These are phyloP conservation scores for Mycena amicta DNA, from an alignment of 768 basidiomycete species.

Conservation along the genomic window DNA sequence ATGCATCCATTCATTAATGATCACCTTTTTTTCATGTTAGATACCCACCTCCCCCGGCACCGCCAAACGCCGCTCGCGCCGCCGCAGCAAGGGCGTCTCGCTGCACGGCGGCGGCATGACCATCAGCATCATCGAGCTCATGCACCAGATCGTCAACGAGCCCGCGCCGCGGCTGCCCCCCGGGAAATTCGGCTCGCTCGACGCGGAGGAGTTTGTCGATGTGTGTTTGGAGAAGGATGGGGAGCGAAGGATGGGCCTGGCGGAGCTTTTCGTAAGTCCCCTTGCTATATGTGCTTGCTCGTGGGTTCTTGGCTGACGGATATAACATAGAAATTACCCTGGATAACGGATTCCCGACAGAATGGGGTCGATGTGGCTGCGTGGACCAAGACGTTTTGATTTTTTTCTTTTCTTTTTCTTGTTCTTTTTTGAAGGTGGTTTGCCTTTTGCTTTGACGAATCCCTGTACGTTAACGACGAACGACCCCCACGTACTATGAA, in stretches of 20 bases:
- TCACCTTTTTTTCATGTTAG: not conserved
- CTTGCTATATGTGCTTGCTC: constrained; percentile 7
- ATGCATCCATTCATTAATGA: not conserved
- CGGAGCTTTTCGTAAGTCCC: constrained; percentile 73
- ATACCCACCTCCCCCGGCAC: constrained; percentile 8
- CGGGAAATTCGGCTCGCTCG: constrained; percentile 63
- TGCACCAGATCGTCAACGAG: constrained; percentile 99
- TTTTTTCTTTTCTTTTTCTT: too few species aligned
- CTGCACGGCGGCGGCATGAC: constrained; percentile 94
- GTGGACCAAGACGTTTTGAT: constrained; percentile 21
- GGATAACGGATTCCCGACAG: constrained; percentile 6
- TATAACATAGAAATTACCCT: constrained; percentile 9
- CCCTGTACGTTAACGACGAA: too few species aligned
- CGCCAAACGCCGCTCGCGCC: constrained; percentile 26
- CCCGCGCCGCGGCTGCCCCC: constrained; percentile 87
- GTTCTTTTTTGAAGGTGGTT: too few species aligned
- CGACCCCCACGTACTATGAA: too few species aligned
- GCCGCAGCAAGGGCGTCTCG: constrained; percentile 90
- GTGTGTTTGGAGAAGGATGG: constrained; percentile 91
- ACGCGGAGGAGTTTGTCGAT: constrained; percentile 88
- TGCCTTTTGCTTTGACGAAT: too few species aligned
- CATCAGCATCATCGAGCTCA: constrained; percentile 94
- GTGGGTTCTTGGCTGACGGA: not conserved
- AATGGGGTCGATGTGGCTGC: constrained; percentile 19
- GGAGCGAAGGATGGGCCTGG: constrained; percentile 77